These are phyloP conservation scores for Ophiostoma angusticollis DNA, from an alignment of 2,329 filamentous ascomycete species.

Conservation along the genomic window DNA sequence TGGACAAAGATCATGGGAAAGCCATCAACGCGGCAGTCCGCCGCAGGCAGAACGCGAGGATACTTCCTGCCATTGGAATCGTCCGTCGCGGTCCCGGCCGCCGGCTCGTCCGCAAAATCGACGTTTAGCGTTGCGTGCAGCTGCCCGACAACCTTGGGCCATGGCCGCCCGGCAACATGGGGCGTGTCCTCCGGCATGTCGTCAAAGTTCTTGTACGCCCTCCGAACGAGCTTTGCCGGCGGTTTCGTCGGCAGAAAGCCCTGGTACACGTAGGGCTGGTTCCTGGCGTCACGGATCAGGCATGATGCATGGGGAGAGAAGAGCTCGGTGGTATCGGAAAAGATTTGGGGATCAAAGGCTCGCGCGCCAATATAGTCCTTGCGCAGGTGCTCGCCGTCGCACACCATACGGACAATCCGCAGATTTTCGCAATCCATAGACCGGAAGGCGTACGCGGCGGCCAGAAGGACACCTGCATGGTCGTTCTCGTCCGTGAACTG, in stretches of 20 bases:
- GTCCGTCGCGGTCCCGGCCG: too few relatives aligned
- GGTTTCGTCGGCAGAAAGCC: constrained; percentile 33
- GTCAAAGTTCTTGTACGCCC: constrained; percentile 24
- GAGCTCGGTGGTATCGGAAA: constrained; percentile 9
- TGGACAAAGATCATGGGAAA: constrained; percentile 31
- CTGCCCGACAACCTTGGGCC: constrained; percentile 46
- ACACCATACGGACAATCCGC: constrained; percentile 32
- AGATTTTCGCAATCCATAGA: constrained; percentile 23
- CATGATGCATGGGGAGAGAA: constrained; percentile 12
- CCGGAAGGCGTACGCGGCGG: constrained; percentile 36
- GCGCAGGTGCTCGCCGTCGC: constrained; percentile 16
- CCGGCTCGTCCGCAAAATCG: too few relatives aligned
- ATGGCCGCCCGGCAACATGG: constrained; percentile 35
- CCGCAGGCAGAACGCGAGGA: constrained; percentile 30
- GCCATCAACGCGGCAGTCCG: constrained; percentile 36
- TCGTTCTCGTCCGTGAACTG: constrained; percentile 18
- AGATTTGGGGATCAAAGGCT: constrained; percentile 8
- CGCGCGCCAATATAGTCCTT: constrained; percentile 20
- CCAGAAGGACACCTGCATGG: constrained; percentile 33
- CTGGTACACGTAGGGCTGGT: constrained; percentile 29
- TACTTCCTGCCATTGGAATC: too few relatives aligned
- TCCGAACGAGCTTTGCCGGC: constrained; percentile 24
- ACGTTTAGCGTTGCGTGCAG: constrained; percentile 29
- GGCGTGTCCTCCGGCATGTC: constrained; percentile 30
- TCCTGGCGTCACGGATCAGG: constrained; percentile 28